These are phyloP conservation scores for Agrocybe chaxingu DNA, from an alignment of 768 basidiomycete species.

Conservation along the genomic window DNA sequence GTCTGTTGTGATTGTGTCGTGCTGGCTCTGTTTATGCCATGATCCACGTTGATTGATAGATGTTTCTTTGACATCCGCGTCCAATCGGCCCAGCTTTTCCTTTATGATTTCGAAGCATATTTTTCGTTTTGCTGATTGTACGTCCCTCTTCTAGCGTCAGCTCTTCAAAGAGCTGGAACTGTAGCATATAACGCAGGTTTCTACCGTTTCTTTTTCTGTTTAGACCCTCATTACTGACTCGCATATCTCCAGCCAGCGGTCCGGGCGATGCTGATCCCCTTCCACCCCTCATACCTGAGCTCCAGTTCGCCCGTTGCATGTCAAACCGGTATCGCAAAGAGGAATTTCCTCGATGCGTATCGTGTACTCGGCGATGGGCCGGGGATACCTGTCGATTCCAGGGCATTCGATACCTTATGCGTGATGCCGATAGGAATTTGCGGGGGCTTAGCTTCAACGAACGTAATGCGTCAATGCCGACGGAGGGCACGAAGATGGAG, in stretches of 20 bases:
- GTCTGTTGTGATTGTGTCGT: no score
- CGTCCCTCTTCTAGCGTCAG: no score
- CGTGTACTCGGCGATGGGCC: constrained; percentile 84
- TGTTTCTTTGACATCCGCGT: no score
- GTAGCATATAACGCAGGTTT: no score
- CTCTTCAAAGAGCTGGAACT: no score
- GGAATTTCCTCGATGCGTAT: constrained; percentile 75
- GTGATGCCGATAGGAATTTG: constrained; percentile 54
- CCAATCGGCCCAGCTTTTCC: no score
- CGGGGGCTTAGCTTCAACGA: constrained; percentile 71
- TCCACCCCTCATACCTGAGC: constrained; percentile 51
- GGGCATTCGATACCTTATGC: constrained; percentile 76
- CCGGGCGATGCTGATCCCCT: background rate
- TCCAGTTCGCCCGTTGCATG: constrained; percentile 83
- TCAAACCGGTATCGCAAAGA: constrained; percentile 73
- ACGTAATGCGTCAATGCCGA: constrained; percentile 48
- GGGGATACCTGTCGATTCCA: constrained; percentile 88
- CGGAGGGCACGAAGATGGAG: constrained; percentile 47
- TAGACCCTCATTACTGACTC: no score
- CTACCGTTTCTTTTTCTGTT: no score
- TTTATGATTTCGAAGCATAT: no score
- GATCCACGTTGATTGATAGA: no score
- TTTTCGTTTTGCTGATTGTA: no score
- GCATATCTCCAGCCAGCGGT: background rate
- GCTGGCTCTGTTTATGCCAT: no score